These are phyloP conservation scores for Mimosa pudica DNA, from an alignment of 306 rosid species.

Conservation along the genomic window DNA sequence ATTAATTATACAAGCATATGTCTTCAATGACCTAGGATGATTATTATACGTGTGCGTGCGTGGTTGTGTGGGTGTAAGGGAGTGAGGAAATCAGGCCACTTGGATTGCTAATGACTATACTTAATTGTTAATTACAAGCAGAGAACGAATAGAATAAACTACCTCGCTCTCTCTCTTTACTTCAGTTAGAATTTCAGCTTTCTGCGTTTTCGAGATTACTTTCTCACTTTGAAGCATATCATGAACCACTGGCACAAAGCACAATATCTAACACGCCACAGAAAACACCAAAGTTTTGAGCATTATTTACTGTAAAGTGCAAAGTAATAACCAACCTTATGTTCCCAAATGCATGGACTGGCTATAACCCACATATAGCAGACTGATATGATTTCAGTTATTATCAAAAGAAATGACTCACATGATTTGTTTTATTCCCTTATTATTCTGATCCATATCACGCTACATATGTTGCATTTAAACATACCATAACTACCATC, in stretches of 20 bases:
- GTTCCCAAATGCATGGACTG: conserved; percentile 48
- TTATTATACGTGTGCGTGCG: background rate
- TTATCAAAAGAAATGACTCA: background rate
- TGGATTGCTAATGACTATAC: background rate
- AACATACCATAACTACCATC: conserved; percentile 14
- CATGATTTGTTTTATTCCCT: background rate
- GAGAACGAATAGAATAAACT: background rate
- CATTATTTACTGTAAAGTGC: conserved; percentile 30
- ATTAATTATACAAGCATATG: background rate
- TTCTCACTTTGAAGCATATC: conserved; percentile 30
- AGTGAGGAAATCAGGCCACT: background rate
- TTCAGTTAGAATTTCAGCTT: conserved; percentile 40
- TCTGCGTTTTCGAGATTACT: conserved; percentile 52
- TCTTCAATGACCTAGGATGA: background rate
- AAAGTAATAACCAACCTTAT: background rate
- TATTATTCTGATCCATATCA: conserved; percentile 6
- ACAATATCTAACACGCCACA: conserved; percentile 40
- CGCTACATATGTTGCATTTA: conserved; percentile 14
- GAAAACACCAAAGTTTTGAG: conserved; percentile 30
- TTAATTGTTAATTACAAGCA: background rate
- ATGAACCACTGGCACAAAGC: conserved; percentile 32
- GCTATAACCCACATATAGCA: conserved; percentile 13
- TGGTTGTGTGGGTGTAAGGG: background rate
- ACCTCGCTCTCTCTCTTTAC: background rate
- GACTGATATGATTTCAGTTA: conserved; percentile 26